Conservation (phyloP, 2,329 filamentous ascomycete genomes). For the Aspergillus flavus region DNA sequence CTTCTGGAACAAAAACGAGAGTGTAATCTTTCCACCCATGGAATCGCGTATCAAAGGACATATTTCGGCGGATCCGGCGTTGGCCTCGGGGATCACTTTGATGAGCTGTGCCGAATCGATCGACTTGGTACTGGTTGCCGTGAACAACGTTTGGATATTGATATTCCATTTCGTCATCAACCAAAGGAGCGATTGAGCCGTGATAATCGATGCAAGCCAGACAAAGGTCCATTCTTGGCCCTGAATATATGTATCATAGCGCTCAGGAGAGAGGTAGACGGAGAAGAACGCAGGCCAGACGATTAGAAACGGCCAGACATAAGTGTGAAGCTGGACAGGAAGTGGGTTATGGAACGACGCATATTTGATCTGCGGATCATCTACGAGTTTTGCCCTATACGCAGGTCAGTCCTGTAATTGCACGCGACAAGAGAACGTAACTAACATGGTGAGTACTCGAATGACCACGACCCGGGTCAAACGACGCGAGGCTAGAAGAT, state of each 20-base stretch:
- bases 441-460: constrained; percentile 37
- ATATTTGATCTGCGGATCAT: constrained; percentile 84
- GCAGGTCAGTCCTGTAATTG: constrained; percentile 15
- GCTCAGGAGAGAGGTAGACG: constrained; percentile 78
- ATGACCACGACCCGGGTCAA: constrained; percentile 34
- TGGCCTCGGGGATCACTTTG: constrained; percentile 87
- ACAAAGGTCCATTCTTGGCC: constrained; percentile 99
- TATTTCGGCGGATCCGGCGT: constrained; percentile 87
- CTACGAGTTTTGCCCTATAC: constrained; percentile 77
- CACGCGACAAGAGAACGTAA: constrained; percentile 16
- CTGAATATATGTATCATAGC: constrained; percentile 88
- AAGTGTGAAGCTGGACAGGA: constrained; percentile 77
- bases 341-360: constrained; percentile 88
- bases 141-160: constrained; percentile 79
- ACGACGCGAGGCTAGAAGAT: constrained; percentile 19
- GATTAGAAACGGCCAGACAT: constrained; percentile 90
- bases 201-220: constrained; percentile 85
- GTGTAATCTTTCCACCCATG: constrained; percentile 70
- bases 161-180: constrained; percentile 98
- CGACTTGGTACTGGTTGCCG: constrained; percentile 68
- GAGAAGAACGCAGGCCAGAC: constrained; percentile 90
- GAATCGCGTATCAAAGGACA: constrained; percentile 78
- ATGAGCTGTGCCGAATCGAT: constrained; percentile 79
- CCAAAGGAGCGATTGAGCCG: constrained; percentile 85
- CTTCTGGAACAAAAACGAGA: constrained; percentile 97